Base-by-base conservation (phyloP, 1,284 basidiomycete genomes). In the Moesziomyces sp. region DNA sequence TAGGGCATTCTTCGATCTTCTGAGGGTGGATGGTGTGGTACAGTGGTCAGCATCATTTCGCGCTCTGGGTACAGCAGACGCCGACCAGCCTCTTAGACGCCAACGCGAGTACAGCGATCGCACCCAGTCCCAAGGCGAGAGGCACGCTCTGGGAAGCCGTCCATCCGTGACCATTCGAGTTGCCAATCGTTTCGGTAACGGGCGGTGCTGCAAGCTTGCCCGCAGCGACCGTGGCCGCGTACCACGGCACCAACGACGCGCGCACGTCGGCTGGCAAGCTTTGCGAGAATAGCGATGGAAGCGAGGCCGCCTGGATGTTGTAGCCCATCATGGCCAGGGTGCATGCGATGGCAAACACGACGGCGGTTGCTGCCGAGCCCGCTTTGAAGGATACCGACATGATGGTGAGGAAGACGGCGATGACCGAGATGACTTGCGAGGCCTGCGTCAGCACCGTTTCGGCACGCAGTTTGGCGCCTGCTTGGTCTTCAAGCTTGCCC, bases 161-260 rank as follows among this genome's bases (percentile, higher is more conserved):
- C 57, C 57, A 59, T 11, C 57, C 57, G 33, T 52, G 50, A 24
- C 18, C 44, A 28, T 28, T n/a, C 30, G 57, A 26, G 24, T 30
- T 43, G 43, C 43, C 48, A n/a, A 59, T 46, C 4, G 35, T 21
- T 19, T 52, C 44, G 23, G 50, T 59, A 33, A 59, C 46, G 19
- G 57, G 57, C n/a, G 57, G 57, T 7, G 49, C 57, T 42, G 57
- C 57, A 24, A 59, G 50, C 50, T 59, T 59, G n/a, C 57, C 50
- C 18, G 50, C 49, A 16, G 57, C 57, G 9, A 59, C 57, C n/a
- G 57, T 59, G n/a, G 57, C 57, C n/a, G 49, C 57, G 35, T 59
- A 59, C 57, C 57, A 59, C 9, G 57, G 57, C 24, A 52, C 50
- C 19, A 59, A 24, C 21, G 50, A 51, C 9, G 50, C 50, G 4